These are phyloP conservation scores for Ogataea henricii DNA, from an alignment of 805 yeast species.

Conservation along the genomic window DNA sequence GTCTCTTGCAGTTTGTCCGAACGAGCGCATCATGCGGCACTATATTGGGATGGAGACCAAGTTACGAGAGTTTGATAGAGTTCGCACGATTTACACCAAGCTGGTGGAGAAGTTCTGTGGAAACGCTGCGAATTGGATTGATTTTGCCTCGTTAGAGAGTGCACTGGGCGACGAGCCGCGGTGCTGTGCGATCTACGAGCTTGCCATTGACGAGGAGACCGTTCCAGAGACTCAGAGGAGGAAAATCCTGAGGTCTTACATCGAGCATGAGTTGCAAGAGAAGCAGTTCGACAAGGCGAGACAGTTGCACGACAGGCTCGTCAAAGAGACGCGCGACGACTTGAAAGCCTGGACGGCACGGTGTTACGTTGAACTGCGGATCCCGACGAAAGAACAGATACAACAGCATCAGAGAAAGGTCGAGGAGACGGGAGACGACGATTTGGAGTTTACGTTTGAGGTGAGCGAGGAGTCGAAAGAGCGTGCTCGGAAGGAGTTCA, in stretches of 20 bases:
- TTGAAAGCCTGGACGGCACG: constrained; percentile 59
- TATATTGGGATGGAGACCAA: constrained; percentile 70
- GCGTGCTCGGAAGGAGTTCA: constrained; percentile 58
- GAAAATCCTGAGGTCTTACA: constrained; percentile 34
- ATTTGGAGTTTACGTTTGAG: constrained; percentile 52
- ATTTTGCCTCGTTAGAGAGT: constrained; percentile 69
- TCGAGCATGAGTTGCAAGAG: constrained; percentile 64
- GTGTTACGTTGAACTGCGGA: constrained; percentile 71
- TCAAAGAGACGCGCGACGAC: constrained; percentile 35
- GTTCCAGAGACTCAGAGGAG: constrained; percentile 12
- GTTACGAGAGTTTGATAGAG: constrained; percentile 79
- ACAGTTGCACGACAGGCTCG: constrained; percentile 43
- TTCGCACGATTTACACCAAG: constrained; percentile 69
- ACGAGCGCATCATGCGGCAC: constrained; percentile 54
- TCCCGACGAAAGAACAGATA: constrained; percentile 59
- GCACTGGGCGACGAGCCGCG: constrained; percentile 69
- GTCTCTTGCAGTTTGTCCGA: constrained; percentile 69
- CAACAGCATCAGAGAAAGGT: constrained; percentile 31
- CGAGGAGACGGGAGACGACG: constrained; percentile 33
- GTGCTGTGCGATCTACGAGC: constrained; percentile 59
- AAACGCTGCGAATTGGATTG: constrained; percentile 52
- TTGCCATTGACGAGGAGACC: constrained; percentile 41
- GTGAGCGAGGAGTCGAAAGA: constrained; percentile 46
- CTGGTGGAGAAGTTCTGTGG: constrained; percentile 53
- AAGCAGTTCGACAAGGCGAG: constrained; percentile 60